Conservation (phyloP, 1,284 basidiomycete species). For the Microstroma glucosiphilum region DNA sequence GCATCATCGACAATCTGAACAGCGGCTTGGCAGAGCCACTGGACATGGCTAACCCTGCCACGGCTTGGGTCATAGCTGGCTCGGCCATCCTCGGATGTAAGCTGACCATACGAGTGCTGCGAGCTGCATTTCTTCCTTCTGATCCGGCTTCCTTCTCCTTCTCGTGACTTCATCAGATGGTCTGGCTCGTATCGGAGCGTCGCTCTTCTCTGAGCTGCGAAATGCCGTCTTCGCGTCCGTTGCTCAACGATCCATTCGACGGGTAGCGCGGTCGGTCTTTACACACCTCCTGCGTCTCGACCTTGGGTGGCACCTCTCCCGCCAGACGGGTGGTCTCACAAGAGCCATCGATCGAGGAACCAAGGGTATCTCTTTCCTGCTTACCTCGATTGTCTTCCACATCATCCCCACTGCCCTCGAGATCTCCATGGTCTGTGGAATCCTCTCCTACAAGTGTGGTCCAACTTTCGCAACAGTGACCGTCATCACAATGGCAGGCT, state of each 20-base stretch:
- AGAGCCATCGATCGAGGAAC: conserved; percentile 95
- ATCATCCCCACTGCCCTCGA: conserved; percentile 93
- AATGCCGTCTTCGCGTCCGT: conserved; percentile 97
- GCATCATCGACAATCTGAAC: conserved; percentile 81
- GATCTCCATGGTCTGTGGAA: conserved; percentile 93
- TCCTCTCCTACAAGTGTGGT: conserved; percentile 92
- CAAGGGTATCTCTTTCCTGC: conserved; percentile 91
- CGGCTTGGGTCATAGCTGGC: conserved; percentile 85
- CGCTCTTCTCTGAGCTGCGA: conserved; percentile 80
- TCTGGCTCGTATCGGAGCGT: conserved; percentile 78
- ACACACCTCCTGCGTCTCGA: conserved; percentile 85
- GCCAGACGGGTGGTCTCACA: conserved; percentile 92
- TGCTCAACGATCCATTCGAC: conserved; percentile 85
- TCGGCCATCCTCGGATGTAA: conserved; percentile 81
- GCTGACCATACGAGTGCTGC: conserved; percentile 33
- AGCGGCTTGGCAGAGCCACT: conserved; percentile 52
- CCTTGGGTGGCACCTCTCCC: conserved; percentile 81
- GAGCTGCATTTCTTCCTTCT: too few species aligned
- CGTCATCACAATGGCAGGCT: conserved; percentile 73
- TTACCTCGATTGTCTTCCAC: conserved; percentile 88
- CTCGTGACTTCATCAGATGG: conserved; percentile 67
- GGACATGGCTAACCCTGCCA: conserved; percentile 67
- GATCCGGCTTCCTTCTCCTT: conserved; percentile 5
- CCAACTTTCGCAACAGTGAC: conserved; percentile 94
- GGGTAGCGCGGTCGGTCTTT: conserved; percentile 88